Evolutionary conservation across 2,329 filamentous ascomycete species (phyloP).

Genomic region (Talaromyces sp.): DNA sequence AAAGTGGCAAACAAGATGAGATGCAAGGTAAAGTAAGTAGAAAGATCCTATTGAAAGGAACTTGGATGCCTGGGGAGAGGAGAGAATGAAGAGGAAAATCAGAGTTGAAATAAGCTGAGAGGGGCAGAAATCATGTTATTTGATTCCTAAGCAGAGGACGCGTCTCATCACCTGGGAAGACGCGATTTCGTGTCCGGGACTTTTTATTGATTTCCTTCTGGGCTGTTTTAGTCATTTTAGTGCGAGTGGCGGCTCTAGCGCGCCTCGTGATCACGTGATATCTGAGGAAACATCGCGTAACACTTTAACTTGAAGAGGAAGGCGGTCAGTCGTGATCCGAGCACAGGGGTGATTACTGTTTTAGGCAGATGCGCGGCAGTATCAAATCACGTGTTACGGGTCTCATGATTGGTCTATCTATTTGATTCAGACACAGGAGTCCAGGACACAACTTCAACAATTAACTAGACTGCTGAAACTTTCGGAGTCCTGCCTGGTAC

Average conservation of each 20-base stretch:
- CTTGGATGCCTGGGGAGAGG: neutral
- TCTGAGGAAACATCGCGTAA: neutral
- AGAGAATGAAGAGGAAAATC: neutral
- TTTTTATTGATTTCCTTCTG: constrained; percentile 10
- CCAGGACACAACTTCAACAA: neutral
- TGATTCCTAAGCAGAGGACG: constrained; percentile 10
- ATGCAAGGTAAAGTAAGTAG: neutral
- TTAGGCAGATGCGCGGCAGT: neutral
- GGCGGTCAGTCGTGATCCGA: neutral
- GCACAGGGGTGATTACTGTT: neutral
- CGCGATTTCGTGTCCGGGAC: constrained; percentile 13
- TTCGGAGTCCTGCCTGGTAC: too few species aligned
- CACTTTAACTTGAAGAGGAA: neutral
- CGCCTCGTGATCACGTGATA: neutral
- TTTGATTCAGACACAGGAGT: neutral
- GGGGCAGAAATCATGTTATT: constrained; percentile 15
- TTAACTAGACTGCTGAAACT: too few species aligned
- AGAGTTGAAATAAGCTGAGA: constrained; percentile 9
- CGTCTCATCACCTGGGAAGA: constrained; percentile 9
- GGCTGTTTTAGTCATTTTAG: too few species aligned
- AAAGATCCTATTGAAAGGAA: neutral
- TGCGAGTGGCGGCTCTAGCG: neutral
- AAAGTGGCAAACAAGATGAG: neutral
- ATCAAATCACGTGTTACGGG: neutral
- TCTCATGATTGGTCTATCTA: neutral